These are phyloP conservation scores for Termitomyces sp. DNA, from an alignment of 768 basidiomycete species.

Conservation along the genomic window DNA sequence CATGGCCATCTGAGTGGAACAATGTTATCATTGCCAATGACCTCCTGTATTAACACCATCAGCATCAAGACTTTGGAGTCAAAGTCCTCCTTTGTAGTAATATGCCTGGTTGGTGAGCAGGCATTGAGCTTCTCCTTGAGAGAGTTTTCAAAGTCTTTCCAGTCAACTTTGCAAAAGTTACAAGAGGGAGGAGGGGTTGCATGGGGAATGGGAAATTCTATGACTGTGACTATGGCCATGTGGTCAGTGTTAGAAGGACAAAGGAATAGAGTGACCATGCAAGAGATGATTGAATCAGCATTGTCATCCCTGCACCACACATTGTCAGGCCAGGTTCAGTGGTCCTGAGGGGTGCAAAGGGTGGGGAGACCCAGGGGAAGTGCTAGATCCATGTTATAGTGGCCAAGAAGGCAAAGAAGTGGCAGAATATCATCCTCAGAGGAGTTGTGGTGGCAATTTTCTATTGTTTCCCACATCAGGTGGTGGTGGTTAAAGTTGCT, in stretches of 20 bases:
- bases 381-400: too few species aligned
- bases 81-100: background rate
- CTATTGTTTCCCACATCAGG: too few species aligned
- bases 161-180: background rate
- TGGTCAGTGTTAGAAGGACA: background rate
- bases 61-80: background rate
- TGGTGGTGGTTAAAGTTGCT: too few species aligned
- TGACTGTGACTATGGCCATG: background rate
- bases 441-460: too few species aligned
- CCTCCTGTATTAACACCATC: background rate
- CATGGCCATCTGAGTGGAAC: background rate
- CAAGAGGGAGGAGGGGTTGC: background rate
- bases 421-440: too few species aligned
- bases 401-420: too few species aligned
- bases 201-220: background rate
- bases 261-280: background rate
- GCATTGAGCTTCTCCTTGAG: background rate
- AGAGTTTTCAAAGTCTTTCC: background rate
- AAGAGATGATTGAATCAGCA: too few species aligned
- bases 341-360: too few species aligned
- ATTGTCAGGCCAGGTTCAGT: too few species aligned
- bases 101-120: too few species aligned
- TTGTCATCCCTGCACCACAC: too few species aligned
- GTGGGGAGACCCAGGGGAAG: too few species aligned
- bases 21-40: background rate